These are phyloP conservation scores for Penicillium sp. DNA, from an alignment of 2,329 filamentous ascomycete genomes.

Conservation along the genomic window DNA sequence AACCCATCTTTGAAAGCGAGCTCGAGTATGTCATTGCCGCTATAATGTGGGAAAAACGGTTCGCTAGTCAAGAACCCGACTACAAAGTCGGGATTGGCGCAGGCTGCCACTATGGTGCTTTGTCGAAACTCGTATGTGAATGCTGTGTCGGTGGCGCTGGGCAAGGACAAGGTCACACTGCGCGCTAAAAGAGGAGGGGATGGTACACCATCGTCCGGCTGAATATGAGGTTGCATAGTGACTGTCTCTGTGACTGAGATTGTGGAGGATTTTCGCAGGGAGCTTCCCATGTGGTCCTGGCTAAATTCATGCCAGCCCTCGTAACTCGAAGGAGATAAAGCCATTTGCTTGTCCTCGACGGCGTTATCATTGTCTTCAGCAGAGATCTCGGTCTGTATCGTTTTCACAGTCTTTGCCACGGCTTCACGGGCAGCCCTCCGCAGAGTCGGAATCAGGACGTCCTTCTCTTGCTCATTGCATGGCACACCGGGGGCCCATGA, in stretches of 20 bases:
- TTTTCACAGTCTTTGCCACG: slow-evolving; percentile 35
- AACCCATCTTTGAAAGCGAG: slow-evolving; percentile 14
- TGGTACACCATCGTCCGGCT: slow-evolving; percentile 24
- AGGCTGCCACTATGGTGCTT: slow-evolving; percentile 35
- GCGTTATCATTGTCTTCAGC: slow-evolving; percentile 24
- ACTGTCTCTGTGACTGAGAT: slow-evolving; percentile 41
- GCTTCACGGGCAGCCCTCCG: slow-evolving; percentile 39
- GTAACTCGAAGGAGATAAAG: slow-evolving; percentile 6
- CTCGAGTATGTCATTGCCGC: slow-evolving; percentile 26
- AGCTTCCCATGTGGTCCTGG: slow-evolving; percentile 22
- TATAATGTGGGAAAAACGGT: slow-evolving; percentile 32
- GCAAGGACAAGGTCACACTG: slow-evolving; percentile 35
- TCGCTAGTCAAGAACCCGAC: slow-evolving; percentile 35
- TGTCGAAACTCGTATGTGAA: slow-evolving; percentile 33
- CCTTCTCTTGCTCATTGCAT: slow-evolving; percentile 35
- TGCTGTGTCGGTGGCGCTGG: slow-evolving; percentile 26
- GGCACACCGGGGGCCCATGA: slow-evolving; percentile 36
- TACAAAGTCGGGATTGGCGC: slow-evolving; percentile 39
- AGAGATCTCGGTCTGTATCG: slow-evolving; percentile 40
- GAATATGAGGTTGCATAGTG: slow-evolving; percentile 28
- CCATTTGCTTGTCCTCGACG: slow-evolving; percentile 11
- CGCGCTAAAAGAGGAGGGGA: slow-evolving; percentile 34
- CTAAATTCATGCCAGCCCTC: slow-evolving; percentile 24
- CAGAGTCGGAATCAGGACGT: slow-evolving; percentile 40
- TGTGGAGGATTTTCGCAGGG: slow-evolving; percentile 35